Percentiles rank a stretch among this genome's conserved stretches.
Evolutionary conservation across 805 yeast species (phyloP).

Genomic region (Wickerhamia fluorescens): DNA sequence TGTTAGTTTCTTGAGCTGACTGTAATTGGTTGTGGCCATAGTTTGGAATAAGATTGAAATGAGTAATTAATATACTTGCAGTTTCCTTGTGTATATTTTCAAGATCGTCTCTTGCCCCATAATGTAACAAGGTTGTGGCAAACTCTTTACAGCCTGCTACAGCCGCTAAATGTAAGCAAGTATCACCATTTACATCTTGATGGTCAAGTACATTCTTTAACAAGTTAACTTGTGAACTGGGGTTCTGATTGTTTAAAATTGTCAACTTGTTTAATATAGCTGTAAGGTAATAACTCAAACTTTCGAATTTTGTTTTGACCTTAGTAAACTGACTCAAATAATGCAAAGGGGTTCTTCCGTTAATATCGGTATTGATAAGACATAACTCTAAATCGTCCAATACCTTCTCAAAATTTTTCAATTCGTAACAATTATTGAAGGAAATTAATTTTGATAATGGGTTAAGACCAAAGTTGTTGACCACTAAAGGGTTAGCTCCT

Average conservation of each 20-base stretch:
- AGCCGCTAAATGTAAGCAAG: slow-evolving; percentile 76
- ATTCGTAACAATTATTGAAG: slow-evolving; percentile 81
- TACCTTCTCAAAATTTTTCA: slow-evolving; percentile 72
- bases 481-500: slow-evolving; percentile 59
- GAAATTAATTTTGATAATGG: slow-evolving; percentile 79
- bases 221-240: slow-evolving; percentile 49
- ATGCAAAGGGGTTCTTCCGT: slow-evolving; percentile 75
- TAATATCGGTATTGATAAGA: slow-evolving; percentile 67
- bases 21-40: slow-evolving; percentile 2
- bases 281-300: slow-evolving; percentile 79
- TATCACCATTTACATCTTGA: slow-evolving; percentile 77
- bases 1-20: slow-evolving; percentile 1
- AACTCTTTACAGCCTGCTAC: slow-evolving; percentile 61
- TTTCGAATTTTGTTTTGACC: slow-evolving; percentile 60
- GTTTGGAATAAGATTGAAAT: slow-evolving; percentile 24
- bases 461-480: slow-evolving; percentile 67
- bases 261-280: slow-evolving; percentile 66
- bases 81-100: slow-evolving; percentile 38
- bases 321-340: slow-evolving; percentile 71
- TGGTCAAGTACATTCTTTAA: slow-evolving; percentile 60
- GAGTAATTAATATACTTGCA: slow-evolving; percentile 35
- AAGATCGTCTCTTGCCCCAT: slow-evolving; percentile 67
- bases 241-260: slow-evolving; percentile 27
- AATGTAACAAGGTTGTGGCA: slow-evolving; percentile 73
- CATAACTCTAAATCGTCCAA: slow-evolving; percentile 72